Evolutionary conservation across 2,329 filamentous ascomycete species (phyloP).

Genomic region (Camptophora hylomeconis): DNA sequence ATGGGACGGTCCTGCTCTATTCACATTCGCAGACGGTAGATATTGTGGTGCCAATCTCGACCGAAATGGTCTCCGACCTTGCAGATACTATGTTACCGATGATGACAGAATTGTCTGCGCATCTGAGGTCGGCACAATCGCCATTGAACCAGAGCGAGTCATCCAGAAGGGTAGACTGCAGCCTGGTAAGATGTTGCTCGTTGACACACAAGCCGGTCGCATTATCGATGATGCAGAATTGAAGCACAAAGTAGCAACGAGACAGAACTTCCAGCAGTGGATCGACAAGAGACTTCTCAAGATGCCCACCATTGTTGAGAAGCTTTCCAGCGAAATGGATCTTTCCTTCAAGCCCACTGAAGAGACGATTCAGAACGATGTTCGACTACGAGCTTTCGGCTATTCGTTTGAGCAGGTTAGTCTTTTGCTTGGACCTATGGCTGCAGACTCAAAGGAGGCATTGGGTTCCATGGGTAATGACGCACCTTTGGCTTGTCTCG

Average conservation of each 20-base stretch:
- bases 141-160: conserved; percentile 77
- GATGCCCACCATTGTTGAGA: conserved; percentile 59
- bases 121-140: conserved; percentile 88
- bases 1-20: conserved; percentile 92
- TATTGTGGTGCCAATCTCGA: conserved; percentile 97
- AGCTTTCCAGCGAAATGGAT: conserved; percentile 43
- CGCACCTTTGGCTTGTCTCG: conserved; percentile 79
- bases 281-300: conserved; percentile 74
- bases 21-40: conserved; percentile 91
- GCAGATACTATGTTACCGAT: conserved; percentile 92
- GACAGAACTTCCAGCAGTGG: conserved; percentile 81
- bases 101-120: conserved; percentile 96
- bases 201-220: conserved; percentile 79
- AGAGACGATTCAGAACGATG: conserved; percentile 66
- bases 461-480: conserved; percentile 98
- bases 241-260: conserved; percentile 74
- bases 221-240: conserved; percentile 91
- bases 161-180: conserved; percentile 88
- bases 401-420: conserved; percentile 95
- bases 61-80: conserved; percentile 86
- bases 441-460: conserved; percentile 91
- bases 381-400: conserved; percentile 71
- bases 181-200: conserved; percentile 89
- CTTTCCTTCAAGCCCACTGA: conserved; percentile 56
- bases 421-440: conserved; percentile 85